phyloP scores from a whole-genome alignment of 2,329 filamentous ascomycete species.

The Fusarium floridanum region DNA sequence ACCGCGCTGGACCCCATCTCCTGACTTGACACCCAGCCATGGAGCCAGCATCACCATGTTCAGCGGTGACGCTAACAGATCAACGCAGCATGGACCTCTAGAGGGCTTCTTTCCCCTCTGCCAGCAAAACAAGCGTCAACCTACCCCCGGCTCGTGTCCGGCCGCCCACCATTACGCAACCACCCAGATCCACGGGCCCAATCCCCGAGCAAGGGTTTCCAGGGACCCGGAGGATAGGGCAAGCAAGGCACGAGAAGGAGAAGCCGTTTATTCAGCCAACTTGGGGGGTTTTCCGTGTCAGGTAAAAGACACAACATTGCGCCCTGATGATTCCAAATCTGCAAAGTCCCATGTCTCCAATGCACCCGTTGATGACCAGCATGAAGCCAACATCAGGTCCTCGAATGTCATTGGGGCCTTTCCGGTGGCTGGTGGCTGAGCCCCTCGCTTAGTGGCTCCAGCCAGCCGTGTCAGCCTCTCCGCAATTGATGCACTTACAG shows the following conservation, averaged over 20 bases:
- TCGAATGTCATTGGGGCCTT: not conserved
- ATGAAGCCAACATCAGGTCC: not conserved
- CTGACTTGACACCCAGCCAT: constrained; percentile 4
- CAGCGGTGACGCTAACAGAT: constrained; percentile 14
- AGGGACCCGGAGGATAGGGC: not conserved
- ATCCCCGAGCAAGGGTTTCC: constrained; percentile 6
- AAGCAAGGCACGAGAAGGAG: not conserved
- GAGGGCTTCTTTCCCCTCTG: not conserved
- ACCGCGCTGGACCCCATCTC: constrained; percentile 15
- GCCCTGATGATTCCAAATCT: not conserved
- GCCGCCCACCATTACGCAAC: constrained; percentile 27
- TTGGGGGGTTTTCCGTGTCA: not conserved
- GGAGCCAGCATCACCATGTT: not conserved
- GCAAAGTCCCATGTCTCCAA: not conserved
- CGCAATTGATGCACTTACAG: constrained; percentile 15
- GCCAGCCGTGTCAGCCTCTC: constrained; percentile 31
- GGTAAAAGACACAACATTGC: not conserved
- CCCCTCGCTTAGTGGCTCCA: constrained; percentile 8
- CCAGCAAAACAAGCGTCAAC: constrained; percentile 26
- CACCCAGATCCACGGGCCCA: constrained; percentile 21
- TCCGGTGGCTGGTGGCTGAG: constrained; percentile 38
- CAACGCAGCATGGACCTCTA: not conserved
- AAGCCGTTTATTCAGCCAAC: not conserved
- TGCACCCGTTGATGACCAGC: not conserved
- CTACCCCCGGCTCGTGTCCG: constrained; percentile 19